Evolutionary conservation across 495 filamentous ascomycete species (phyloP), one percentile per base, ranked within the genome.

Genomic region (Hypoxylon cercidicola): DNA sequence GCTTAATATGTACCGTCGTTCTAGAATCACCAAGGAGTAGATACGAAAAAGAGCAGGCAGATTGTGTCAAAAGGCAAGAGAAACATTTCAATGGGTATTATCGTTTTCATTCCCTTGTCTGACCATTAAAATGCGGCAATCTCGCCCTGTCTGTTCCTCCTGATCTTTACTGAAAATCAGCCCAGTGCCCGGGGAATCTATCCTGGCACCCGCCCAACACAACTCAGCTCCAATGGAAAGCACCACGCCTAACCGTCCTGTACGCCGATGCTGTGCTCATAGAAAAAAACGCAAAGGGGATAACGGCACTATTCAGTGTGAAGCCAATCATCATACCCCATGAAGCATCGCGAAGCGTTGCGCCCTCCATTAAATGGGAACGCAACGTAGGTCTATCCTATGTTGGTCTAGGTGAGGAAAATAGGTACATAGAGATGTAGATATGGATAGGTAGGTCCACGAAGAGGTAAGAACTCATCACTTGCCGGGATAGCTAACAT

Each of bases 401-500:
- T 37, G 46, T 37, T 50, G 7, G 30, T 15, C 0, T 43, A 23
- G 25, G 50, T 37, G 41, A 9, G 30, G 43, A 21, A 19, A 51
- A 16, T 51, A 47, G 15, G 7, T 52, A 23, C 4, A 23, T 34
- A 13, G 46, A 28, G 35, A 45, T 9, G 15, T 50, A 35, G 40
- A 20, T 54, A 34, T 45, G 55, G 23, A 4, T 23, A 19, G 19
- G 16, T 32, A 34, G 30, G 37, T 41, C 13, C 9, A 10, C 10
- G 12, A 41, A 9, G 25, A 25, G 19, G 37, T 19, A 52, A 15
- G 39, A 45, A 23, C 37, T 20, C 41, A 67, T 40, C 65, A 72
- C 20, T 69, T 73, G 39, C 70, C 73, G 12, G 75, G 77, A 62
- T 78, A 79, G 47, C 70, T 76, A 15, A 80, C 70, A 60, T 84